These are phyloP conservation scores for Annona cherimola DNA, from an alignment of 164 flowering plant genomes.

Conservation along the genomic window DNA sequence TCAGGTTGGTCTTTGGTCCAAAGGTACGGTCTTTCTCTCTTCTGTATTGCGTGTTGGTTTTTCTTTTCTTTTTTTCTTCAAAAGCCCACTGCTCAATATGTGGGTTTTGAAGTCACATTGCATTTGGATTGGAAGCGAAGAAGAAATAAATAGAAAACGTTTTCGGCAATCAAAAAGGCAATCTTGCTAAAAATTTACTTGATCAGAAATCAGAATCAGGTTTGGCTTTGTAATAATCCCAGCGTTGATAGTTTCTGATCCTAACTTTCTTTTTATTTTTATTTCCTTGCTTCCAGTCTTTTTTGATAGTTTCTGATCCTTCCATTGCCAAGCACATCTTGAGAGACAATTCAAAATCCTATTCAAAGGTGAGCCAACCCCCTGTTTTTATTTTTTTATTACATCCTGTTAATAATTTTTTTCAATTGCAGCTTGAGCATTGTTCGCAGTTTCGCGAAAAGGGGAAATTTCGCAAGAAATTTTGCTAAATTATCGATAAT, in stretches of 20 bases:
- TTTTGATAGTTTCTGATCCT: slow-evolving; percentile 95
- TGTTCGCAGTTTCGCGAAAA: too few relatives aligned
- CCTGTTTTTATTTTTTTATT: not conserved
- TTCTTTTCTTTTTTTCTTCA: not conserved
- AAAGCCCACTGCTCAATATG: too few relatives aligned
- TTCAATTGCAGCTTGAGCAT: too few relatives aligned
- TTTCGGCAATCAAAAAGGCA: not conserved
- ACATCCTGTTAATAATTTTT: not conserved
- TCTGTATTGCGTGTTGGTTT: too few relatives aligned
- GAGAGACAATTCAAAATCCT: slow-evolving; percentile 80
- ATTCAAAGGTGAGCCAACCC: slow-evolving; percentile 66
- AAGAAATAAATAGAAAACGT: not conserved
- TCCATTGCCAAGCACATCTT: slow-evolving; percentile 80
- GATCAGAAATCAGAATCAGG: not conserved
- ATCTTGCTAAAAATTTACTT: too few relatives aligned
- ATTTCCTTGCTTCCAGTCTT: slow-evolving; percentile 53
- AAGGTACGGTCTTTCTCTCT: slow-evolving; percentile 52
- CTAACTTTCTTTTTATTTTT: not conserved
- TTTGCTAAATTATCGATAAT: too few relatives aligned
- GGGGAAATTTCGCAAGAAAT: too few relatives aligned
- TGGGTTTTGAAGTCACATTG: not conserved
- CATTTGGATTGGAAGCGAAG: not conserved
- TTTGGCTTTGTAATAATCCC: not conserved
- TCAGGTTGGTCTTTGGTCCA: slow-evolving; percentile 85
- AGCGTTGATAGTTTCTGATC: not conserved